Conservation (phyloP, 202 grass and related monocot species). For the Zizania palustris region DNA sequence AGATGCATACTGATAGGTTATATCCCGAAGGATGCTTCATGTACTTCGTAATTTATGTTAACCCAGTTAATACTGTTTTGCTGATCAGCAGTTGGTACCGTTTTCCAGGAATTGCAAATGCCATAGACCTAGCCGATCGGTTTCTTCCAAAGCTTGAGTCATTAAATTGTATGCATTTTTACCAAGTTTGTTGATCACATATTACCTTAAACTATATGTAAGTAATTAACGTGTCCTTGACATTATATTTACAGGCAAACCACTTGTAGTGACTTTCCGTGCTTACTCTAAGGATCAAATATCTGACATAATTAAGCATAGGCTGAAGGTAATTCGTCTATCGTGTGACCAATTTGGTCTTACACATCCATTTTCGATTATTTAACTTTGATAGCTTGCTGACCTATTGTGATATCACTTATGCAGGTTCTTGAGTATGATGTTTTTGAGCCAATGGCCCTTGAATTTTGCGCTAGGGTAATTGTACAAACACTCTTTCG, state of each 20-base stretch:
- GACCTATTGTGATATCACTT: constrained; percentile 32
- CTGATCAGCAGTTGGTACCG: not conserved
- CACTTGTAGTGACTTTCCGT: constrained; percentile 77
- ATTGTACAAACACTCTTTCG: not conserved
- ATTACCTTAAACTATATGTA: not conserved
- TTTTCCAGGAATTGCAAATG: constrained; percentile 89
- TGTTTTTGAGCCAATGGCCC: constrained; percentile 79
- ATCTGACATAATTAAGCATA: constrained; percentile 78
- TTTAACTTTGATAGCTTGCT: constrained; percentile 14
- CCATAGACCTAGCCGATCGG: constrained; percentile 87
- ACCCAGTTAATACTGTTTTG: constrained; percentile 3
- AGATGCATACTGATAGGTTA: constrained; percentile 90
- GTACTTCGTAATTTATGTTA: not conserved
- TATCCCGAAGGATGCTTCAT: constrained; percentile 9
- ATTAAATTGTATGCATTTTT: constrained; percentile 73
- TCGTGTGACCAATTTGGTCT: not conserved
- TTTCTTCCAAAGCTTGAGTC: constrained; percentile 95
- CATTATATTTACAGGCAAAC: constrained; percentile 69
- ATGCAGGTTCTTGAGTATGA: constrained; percentile 80
- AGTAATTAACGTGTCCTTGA: constrained; percentile 17
- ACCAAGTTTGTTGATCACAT: constrained; percentile 8
- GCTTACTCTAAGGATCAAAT: constrained; percentile 98
- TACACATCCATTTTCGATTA: not conserved
- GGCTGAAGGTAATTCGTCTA: constrained; percentile 60
- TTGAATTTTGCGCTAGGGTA: constrained; percentile 98